These are phyloP conservation scores for Linnemannia hyalina DNA, from an alignment of 192 early-diverging fungal genomes.

Conservation along the genomic window DNA sequence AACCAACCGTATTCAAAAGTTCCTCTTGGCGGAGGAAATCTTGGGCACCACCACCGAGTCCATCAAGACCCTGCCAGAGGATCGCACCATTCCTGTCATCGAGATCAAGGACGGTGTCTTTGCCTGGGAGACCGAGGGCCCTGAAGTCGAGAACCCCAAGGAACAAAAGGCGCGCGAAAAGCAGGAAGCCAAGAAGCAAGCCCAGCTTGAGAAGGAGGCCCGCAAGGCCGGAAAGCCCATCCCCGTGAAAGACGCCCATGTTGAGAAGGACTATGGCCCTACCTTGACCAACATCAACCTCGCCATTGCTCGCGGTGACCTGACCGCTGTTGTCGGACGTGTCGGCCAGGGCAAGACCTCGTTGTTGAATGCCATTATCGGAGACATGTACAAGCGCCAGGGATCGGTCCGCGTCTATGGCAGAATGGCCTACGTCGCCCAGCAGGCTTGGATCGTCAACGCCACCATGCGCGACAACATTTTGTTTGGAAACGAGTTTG, in stretches of 20 bases:
- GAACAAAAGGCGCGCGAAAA: conserved; percentile 20
- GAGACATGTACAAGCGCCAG: conserved; percentile 84
- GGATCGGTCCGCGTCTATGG: conserved; percentile 76
- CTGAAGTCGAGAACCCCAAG: conserved; percentile 44
- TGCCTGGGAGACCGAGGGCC: conserved; percentile 45
- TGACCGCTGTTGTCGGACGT: conserved; percentile 53
- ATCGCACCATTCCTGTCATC: conserved; percentile 20
- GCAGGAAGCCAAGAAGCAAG: conserved; percentile 37
- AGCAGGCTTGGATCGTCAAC: conserved; percentile 94
- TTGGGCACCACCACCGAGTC: conserved; percentile 15
- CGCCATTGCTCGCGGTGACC: conserved; percentile 32
- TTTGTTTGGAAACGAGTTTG: conserved; percentile 84
- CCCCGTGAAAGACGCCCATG: conserved; percentile 13
- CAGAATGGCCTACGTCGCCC: conserved; percentile 73
- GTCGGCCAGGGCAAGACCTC: conserved; percentile 69
- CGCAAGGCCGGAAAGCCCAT: conserved; percentile 41
- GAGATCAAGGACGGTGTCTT: conserved; percentile 46
- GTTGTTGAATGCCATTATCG: conserved; percentile 69
- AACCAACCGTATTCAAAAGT: conserved; percentile 39
- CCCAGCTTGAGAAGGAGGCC: conserved; percentile 33
- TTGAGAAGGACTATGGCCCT: conserved; percentile 39
- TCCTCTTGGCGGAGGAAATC: conserved; percentile 43
- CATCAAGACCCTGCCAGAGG: conserved; percentile 26
- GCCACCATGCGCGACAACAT: conserved; percentile 93
- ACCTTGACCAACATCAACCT: conserved; percentile 52